Conservation (phyloP, 371 early-diverging fungal genomes). For the Rhizopus microsporus region DNA sequence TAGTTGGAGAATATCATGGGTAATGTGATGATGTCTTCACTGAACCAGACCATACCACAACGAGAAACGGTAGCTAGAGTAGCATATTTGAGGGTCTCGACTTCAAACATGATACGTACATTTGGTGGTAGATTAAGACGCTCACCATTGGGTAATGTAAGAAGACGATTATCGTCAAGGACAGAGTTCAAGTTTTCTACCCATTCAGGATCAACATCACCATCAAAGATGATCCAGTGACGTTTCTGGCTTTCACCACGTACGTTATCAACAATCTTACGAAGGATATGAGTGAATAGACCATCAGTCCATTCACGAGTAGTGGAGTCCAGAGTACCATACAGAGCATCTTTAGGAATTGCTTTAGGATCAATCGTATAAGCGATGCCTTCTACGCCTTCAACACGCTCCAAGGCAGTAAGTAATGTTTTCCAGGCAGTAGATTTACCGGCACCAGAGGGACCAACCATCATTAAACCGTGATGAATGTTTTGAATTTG, state of each 20-base stretch:
- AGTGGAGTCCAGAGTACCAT: constrained; percentile 94
- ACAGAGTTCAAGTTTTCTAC: constrained; percentile 99
- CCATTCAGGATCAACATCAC: constrained; percentile 99
- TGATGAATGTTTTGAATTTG: constrained; percentile 98
- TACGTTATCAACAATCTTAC: constrained; percentile 97
- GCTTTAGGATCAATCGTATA: constrained; percentile 99
- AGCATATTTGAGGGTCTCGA: constrained; percentile 95
- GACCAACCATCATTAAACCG: constrained; percentile 99
- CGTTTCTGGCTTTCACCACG: constrained; percentile 92
- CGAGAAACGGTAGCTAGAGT: constrained; percentile 99
- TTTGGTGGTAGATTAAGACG: constrained; percentile 94
- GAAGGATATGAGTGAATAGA: constrained; percentile 94
- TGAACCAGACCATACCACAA: constrained; percentile 99
- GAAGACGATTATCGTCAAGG: constrained; percentile 94
- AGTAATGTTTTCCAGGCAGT: constrained; percentile 90
- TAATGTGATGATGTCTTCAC: constrained; percentile 85
- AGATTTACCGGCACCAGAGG: constrained; percentile 95
- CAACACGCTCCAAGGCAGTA: constrained; percentile 86
- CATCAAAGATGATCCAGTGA: constrained; percentile 99
- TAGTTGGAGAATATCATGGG: constrained; percentile 86
- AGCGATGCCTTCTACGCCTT: constrained; percentile 86
- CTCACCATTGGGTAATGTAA: constrained; percentile 99
- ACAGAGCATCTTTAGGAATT: constrained; percentile 93
- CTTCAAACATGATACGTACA: constrained; percentile 99
- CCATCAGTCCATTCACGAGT: constrained; percentile 99